A percentile compares a stretch with the other conserved stretches of the same genome.
Conservation (phyloP, 331 rosid species). For the Ulmus americana region DNA sequence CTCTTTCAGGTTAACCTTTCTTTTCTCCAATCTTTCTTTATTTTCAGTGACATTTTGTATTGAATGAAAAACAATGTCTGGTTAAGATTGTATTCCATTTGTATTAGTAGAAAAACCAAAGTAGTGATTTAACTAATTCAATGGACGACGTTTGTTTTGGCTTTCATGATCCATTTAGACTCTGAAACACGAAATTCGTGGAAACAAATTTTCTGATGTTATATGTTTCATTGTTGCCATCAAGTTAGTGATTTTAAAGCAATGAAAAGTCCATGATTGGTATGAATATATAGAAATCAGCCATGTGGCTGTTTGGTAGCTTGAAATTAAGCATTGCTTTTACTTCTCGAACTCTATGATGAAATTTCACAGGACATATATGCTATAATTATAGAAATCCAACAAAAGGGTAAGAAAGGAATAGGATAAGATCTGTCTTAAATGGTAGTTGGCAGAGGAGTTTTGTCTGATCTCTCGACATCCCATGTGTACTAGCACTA, state of each 20-base stretch:
- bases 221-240: neutral
- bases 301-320: neutral
- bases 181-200: neutral
- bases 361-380: neutral
- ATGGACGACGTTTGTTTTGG: neutral
- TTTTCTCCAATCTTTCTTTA: neutral
- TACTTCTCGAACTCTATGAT: neutral
- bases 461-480: constrained; percentile 14
- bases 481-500: constrained; percentile 17
- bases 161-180: neutral
- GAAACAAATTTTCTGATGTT: neutral
- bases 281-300: neutral
- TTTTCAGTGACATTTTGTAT: neutral
- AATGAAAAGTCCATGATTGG: no score
- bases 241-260: neutral
- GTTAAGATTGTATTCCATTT: neutral
- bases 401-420: neutral
- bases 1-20: neutral
- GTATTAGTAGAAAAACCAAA: neutral
- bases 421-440: neutral
- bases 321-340: neutral
- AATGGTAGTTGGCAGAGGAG: neutral
- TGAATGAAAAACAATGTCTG: neutral
- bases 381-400: neutral
- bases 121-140: neutral